Base-by-base conservation (phyloP, 371 early-diverging fungal genomes). In the Synchytrium microbalum region DNA sequence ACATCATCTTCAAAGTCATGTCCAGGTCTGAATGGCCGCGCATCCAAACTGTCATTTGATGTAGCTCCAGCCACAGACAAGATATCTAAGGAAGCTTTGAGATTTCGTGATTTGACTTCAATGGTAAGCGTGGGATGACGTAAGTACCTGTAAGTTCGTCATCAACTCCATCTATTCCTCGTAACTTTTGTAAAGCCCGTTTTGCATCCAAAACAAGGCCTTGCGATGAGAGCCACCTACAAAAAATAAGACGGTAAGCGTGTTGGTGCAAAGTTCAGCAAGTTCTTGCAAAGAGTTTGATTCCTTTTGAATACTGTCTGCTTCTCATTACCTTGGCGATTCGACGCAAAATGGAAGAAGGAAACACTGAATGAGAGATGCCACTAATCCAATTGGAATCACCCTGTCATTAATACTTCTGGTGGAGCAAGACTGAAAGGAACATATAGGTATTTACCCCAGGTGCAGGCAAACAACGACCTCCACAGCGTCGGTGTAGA, bases 341-440 rank as follows among this genome's bases (percentile, higher is more conserved):
- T 94, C 94, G 2, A 88, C 87, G 30, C 87, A 86, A 56, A 88
- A 83, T 0, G 86, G 78, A 2, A 91, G 69, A 26, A 90, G 53
- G 2, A 82, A 32, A 0, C 82, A 58, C 61, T 95, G 90, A 1
- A 87, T 3, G 1, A 85, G 33, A 0, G 88, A 77, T 0, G 91
- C 62, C 0, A 85, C 69, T 2, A 81, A 69, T 26, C 2, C 84
- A 87, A 13, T 80, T 63, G 88, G 65, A 52, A 88, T 84, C 61
- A 76, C 69, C 46, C 90, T 77, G 5, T 13, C 33, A 5, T n/a
- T 14, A 13, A 26, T 16, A 24, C 28, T 28, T 57, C 28, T 26
- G 24, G 26, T 26, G 28, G 16, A 24, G 10, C 32, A 24, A 25
- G 24, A 25, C 13, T 24, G 13, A 8, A 55, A 24, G 25, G 56